These are phyloP conservation scores for Amaranthus tricolor DNA, from an alignment of 179 eudicot genomes.

Conservation along the genomic window DNA sequence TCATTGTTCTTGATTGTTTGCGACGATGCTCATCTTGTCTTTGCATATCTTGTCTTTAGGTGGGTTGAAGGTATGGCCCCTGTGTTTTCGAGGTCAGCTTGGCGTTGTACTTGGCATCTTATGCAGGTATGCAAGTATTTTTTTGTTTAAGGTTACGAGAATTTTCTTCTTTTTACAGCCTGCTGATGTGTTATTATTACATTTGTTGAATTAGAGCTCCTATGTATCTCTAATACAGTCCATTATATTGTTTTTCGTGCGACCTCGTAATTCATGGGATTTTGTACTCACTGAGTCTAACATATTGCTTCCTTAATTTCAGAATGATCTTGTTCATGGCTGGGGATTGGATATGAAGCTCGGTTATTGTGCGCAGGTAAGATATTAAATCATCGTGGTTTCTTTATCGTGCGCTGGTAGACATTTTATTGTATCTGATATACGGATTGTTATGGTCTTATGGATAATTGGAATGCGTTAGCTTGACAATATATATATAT, in stretches of 20 bases:
- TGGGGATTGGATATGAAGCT: conserved; percentile 99
- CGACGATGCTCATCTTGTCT: not conserved
- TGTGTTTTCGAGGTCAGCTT: conserved; percentile 89
- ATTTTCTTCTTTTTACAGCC: not conserved
- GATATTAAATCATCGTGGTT: conserved; percentile 8
- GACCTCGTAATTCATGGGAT: not conserved
- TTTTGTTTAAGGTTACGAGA: not conserved
- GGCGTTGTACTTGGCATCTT: conserved; percentile 97
- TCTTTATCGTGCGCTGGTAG: too few species aligned
- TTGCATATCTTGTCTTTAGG: conserved; percentile 34
- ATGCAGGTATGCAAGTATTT: conserved; percentile 55
- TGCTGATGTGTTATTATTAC: not conserved
- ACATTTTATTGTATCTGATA: too few species aligned
- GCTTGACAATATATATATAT: too few species aligned
- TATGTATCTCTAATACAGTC: not conserved
- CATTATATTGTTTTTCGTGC: not conserved
- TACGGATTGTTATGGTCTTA: too few species aligned
- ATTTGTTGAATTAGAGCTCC: not conserved
- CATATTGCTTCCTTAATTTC: conserved; percentile 25
- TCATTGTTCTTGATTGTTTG: too few species aligned
- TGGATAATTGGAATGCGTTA: too few species aligned
- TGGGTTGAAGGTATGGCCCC: conserved; percentile 99
- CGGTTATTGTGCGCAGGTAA: conserved; percentile 98
- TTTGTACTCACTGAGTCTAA: not conserved
- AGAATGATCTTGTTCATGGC: conserved; percentile 99